Conservation (phyloP, 139 green algal genomes). For the Picochlorum costavermella region DNA sequence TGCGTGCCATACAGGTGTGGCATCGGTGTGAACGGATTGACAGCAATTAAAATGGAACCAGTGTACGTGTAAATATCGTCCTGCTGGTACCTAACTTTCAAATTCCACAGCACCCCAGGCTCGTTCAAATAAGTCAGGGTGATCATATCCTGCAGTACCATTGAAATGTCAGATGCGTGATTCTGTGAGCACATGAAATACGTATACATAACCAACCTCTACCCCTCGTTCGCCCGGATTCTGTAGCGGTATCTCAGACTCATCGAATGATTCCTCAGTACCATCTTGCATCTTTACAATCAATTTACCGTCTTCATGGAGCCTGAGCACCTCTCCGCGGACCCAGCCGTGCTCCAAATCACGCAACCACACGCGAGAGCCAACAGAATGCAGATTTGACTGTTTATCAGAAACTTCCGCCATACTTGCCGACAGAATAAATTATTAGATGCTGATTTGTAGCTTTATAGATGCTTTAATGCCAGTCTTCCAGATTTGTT, state of each 20-base stretch:
- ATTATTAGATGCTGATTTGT: too few species aligned
- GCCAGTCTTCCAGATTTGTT: too few species aligned
- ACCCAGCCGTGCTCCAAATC: constrained; percentile 60
- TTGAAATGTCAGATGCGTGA: background rate
- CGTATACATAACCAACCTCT: constrained; percentile 47
- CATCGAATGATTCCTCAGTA: constrained; percentile 33
- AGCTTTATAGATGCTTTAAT: too few species aligned
- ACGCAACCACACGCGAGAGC: constrained; percentile 62
- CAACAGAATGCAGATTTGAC: constrained; percentile 51
- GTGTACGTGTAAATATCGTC: constrained; percentile 96
- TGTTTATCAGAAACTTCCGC: background rate
- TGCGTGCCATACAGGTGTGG: constrained; percentile 79
- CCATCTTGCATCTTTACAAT: constrained; percentile 45
- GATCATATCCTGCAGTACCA: constrained; percentile 88
- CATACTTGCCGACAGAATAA: too few species aligned
- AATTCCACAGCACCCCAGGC: constrained; percentile 87
- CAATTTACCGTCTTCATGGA: constrained; percentile 32
- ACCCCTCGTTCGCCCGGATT: constrained; percentile 65
- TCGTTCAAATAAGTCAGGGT: constrained; percentile 95
- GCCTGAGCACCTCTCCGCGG: constrained; percentile 62
- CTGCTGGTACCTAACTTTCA: constrained; percentile 67
- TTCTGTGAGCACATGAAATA: background rate
- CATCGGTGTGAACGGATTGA: constrained; percentile 81
- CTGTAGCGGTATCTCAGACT: constrained; percentile 67
- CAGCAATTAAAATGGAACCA: constrained; percentile 85